These are phyloP conservation scores for Grifola frondosa DNA, from an alignment of 1,284 basidiomycete species.

Conservation along the genomic window DNA sequence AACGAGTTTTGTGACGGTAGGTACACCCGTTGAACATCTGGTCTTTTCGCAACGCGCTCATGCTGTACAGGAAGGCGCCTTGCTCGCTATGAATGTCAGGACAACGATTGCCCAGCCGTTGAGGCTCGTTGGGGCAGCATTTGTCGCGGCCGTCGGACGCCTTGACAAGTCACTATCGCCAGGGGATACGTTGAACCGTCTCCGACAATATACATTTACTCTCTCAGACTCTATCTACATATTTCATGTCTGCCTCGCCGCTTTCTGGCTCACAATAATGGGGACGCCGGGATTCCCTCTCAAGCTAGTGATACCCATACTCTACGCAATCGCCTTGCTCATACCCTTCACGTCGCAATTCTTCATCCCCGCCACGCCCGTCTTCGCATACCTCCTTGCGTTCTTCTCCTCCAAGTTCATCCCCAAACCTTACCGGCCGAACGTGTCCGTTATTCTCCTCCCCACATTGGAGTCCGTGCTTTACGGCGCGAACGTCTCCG, in stretches of 20 bases:
- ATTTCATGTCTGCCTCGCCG: constrained; percentile 63
- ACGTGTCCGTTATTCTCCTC: constrained; percentile 88
- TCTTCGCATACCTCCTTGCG: constrained; percentile 83
- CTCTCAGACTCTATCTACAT: constrained; percentile 61
- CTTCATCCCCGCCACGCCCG: constrained; percentile 85
- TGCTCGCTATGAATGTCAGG: constrained; percentile 13
- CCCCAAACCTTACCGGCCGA: constrained; percentile 70
- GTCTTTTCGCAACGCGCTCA: too few species aligned
- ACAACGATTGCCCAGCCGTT: constrained; percentile 18
- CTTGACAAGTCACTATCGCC: constrained; percentile 80
- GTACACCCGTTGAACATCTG: too few species aligned
- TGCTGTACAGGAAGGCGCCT: not conserved
- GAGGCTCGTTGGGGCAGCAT: constrained; percentile 44
- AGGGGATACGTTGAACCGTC: constrained; percentile 59
- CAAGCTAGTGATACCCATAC: constrained; percentile 80
- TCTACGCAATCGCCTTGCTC: constrained; percentile 70
- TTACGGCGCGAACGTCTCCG: constrained; percentile 96
- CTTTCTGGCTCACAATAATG: constrained; percentile 83
- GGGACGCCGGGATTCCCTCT: constrained; percentile 64
- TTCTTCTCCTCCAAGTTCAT: constrained; percentile 90
- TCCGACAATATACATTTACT: constrained; percentile 63
- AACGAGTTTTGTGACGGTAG: too few species aligned
- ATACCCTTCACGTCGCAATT: constrained; percentile 92
- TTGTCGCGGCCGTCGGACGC: constrained; percentile 60
- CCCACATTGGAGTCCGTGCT: constrained; percentile 93